These are phyloP conservation scores for Neurospora tetrasperma DNA, from an alignment of 495 filamentous ascomycete species.

Conservation along the genomic window DNA sequence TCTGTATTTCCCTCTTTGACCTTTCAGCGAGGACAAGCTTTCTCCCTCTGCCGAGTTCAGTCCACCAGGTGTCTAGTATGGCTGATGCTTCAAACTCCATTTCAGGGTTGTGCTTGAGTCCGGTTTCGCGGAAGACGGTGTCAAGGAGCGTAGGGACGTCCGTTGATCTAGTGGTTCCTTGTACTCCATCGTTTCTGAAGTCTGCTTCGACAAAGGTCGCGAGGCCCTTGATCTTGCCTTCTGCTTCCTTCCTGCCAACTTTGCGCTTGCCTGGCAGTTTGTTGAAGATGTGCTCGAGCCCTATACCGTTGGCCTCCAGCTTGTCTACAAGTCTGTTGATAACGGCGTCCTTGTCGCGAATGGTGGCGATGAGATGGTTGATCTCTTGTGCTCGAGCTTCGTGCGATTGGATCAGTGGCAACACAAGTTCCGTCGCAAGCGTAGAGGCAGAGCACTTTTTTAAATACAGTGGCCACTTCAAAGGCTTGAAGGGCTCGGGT, in stretches of 20 bases:
- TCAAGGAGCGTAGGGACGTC: conserved; percentile 27
- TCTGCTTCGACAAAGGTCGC: conserved; percentile 37
- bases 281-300: conserved; percentile 62
- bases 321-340: conserved; percentile 70
- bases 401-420: conserved; percentile 58
- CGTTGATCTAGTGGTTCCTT: conserved; percentile 17
- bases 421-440: conserved; percentile 50
- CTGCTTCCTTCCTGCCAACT: conserved; percentile 33
- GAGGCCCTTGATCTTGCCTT: conserved; percentile 45
- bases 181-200: conserved; percentile 32
- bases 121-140: conserved; percentile 24
- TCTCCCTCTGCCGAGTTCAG: conserved; percentile 27
- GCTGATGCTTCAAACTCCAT: conserved; percentile 21
- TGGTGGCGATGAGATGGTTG: conserved; percentile 42
- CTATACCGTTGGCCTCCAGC: conserved; percentile 56
- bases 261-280: conserved; percentile 45
- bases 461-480: conserved; percentile 60
- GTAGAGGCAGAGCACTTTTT: conserved; percentile 41
- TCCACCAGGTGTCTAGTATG: conserved; percentile 40
- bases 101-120: conserved; percentile 16
- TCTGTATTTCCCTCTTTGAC: conserved; percentile 15
- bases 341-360: conserved; percentile 70
- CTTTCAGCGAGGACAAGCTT: conserved; percentile 12
- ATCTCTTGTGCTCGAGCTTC: conserved; percentile 40
- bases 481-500: conserved; percentile 54